A percentile compares a stretch with the other conserved stretches of the same genome.
Evolutionary conservation across 2,329 filamentous ascomycete genomes (phyloP).

Genomic region (Emergomyces orientalis): DNA sequence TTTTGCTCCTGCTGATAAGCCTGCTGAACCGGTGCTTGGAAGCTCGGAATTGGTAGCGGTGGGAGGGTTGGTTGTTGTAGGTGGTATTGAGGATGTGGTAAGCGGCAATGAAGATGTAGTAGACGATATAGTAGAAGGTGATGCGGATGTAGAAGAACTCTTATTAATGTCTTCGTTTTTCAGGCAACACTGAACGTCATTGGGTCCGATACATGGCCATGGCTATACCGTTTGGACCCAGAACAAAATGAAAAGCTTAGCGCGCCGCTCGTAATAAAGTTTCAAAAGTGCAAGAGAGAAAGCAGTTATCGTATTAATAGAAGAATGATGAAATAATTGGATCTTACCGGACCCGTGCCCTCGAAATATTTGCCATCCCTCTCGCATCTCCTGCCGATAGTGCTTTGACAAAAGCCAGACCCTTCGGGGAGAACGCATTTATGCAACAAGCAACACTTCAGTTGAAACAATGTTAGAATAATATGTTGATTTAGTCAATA

Average conservation of each 20-base stretch:
- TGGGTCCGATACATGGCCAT: not conserved
- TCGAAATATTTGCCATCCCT: constrained; percentile 1
- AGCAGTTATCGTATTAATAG: not conserved
- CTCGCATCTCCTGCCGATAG: not conserved
- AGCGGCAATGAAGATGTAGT: not conserved
- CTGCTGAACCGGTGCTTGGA: not conserved
- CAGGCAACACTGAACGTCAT: constrained; percentile 1
- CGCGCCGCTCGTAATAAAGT: not conserved
- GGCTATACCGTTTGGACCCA: not conserved
- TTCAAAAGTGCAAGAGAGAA: not conserved
- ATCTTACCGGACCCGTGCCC: not conserved
- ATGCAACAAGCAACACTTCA: not conserved
- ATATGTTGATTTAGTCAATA: not conserved
- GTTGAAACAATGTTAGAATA: not conserved
- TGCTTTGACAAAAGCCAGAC: not conserved
- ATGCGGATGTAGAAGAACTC: not conserved
- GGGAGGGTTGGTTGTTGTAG: not conserved
- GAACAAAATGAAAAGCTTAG: not conserved
- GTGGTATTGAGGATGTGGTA: not conserved
- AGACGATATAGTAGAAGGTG: not conserved
- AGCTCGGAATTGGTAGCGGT: not conserved
- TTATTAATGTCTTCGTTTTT: not conserved
- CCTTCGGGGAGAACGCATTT: not conserved
- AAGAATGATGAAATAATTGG: not conserved
- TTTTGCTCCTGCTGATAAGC: not conserved